phyloP scores from a whole-genome alignment of 1,284 basidiomycete genomes.

The Heliocybe sulcata region DNA sequence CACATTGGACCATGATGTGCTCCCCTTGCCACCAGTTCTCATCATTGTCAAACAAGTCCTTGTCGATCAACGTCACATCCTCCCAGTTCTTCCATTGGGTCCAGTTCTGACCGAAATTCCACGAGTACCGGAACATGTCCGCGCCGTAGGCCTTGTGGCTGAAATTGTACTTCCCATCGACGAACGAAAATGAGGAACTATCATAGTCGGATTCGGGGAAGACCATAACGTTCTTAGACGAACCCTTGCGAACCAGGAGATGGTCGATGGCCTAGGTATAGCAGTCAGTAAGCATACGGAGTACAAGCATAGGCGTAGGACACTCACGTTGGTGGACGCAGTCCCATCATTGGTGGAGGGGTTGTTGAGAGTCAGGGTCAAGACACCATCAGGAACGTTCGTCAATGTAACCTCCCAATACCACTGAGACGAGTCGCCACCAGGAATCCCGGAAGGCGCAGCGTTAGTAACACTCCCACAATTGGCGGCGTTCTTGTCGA shows the following conservation, averaged over 20 bases:
- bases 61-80: slow-evolving; percentile 57
- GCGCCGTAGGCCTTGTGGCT: slow-evolving; percentile 80
- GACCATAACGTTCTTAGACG: slow-evolving; percentile 69
- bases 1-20: slow-evolving; percentile 85
- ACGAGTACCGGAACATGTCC: slow-evolving; percentile 81
- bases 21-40: slow-evolving; percentile 76
- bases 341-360: slow-evolving; percentile 37
- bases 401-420: slow-evolving; percentile 66
- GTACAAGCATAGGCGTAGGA: background rate
- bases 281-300: slow-evolving; percentile 11
- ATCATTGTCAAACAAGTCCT: slow-evolving; percentile 41
- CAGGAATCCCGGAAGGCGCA: slow-evolving; percentile 38
- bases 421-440: slow-evolving; percentile 54
- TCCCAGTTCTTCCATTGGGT: slow-evolving; percentile 74
- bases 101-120: slow-evolving; percentile 85
- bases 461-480: slow-evolving; percentile 42
- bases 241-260: slow-evolving; percentile 74
- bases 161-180: slow-evolving; percentile 63
- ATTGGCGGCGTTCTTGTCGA: slow-evolving; percentile 33
- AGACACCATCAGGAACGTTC: slow-evolving; percentile 74
- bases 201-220: slow-evolving; percentile 79
- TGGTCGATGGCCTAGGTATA: slow-evolving; percentile 54
- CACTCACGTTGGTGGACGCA: slow-evolving; percentile 47
- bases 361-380: slow-evolving; percentile 64
- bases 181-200: slow-evolving; percentile 50